Conservation (phyloP, 257 asterid species). For the Lycium barbarum region DNA sequence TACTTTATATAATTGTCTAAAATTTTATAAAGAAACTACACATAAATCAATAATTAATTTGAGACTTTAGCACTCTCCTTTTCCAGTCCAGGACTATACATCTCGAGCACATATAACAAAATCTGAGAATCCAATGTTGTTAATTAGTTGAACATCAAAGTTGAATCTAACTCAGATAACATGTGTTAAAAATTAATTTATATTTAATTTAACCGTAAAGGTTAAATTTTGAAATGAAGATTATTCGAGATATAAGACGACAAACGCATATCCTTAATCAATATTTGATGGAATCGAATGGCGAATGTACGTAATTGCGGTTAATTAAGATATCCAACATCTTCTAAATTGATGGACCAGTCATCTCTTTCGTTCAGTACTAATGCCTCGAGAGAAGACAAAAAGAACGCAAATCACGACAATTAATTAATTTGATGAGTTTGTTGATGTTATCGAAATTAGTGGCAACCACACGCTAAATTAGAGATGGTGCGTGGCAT, state of each 20-base stretch:
- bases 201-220: too few species aligned
- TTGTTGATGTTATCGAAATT: slow-evolving; percentile 4
- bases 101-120: too few species aligned
- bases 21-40: neutral
- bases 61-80: neutral
- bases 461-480: slow-evolving; percentile 38
- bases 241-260: too few species aligned
- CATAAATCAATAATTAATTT: neutral
- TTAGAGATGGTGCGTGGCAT: neutral
- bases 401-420: neutral
- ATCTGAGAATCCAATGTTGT: too few species aligned
- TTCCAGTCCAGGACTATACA: neutral
- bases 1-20: neutral
- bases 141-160: too few species aligned
- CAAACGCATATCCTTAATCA: too few species aligned
- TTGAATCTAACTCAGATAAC: too few species aligned
- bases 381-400: neutral
- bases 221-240: too few species aligned
- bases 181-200: too few species aligned
- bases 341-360: neutral
- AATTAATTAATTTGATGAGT: slow-evolving; percentile 26
- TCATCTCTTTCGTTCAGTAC: neutral
- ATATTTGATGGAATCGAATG: neutral
- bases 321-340: neutral
- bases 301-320: neutral